phyloP scores from a whole-genome alignment of 371 early-diverging fungal genomes.

The Cokeromyces recurvatus region DNA sequence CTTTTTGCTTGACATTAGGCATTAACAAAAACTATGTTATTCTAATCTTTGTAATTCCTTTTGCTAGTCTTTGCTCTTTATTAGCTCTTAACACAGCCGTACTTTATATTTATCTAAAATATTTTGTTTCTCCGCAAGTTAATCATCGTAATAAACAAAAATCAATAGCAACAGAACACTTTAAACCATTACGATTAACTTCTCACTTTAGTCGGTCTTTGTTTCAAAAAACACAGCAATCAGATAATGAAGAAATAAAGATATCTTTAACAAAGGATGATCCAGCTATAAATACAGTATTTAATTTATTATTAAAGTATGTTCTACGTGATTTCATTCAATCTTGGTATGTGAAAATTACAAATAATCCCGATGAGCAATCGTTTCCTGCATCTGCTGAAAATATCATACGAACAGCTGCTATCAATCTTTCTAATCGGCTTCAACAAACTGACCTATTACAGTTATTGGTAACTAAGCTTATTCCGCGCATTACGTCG shows the following conservation, averaged over 20 bases:
- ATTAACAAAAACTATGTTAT: constrained; percentile 4
- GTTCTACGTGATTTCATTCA: constrained; percentile 55
- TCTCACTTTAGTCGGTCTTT: constrained; percentile 15
- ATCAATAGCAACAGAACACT: constrained; percentile 3
- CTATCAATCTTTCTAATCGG: constrained; percentile 30
- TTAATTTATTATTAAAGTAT: constrained; percentile 37
- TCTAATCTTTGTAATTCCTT: background rate
- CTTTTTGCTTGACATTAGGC: constrained; percentile 2
- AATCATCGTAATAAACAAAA: background rate
- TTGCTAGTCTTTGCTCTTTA: constrained; percentile 13
- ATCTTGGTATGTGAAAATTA: constrained; percentile 54
- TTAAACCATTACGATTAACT: constrained; percentile 25
- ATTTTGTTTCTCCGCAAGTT: constrained; percentile 27
- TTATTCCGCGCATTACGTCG: constrained; percentile 62
- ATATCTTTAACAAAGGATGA: background rate
- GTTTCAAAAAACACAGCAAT: constrained; percentile 9
- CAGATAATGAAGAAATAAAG: background rate
- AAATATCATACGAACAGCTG: constrained; percentile 40
- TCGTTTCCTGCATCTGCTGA: constrained; percentile 42
- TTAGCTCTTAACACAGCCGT: constrained; percentile 29
- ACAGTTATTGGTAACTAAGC: constrained; percentile 49
- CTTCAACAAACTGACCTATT: constrained; percentile 55
- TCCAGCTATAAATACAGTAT: constrained; percentile 31
- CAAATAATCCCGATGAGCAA: constrained; percentile 18
- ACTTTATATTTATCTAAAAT: constrained; percentile 36